Conservation (phyloP, 495 filamentous ascomycete genomes). For the Neurospora sp. region DNA sequence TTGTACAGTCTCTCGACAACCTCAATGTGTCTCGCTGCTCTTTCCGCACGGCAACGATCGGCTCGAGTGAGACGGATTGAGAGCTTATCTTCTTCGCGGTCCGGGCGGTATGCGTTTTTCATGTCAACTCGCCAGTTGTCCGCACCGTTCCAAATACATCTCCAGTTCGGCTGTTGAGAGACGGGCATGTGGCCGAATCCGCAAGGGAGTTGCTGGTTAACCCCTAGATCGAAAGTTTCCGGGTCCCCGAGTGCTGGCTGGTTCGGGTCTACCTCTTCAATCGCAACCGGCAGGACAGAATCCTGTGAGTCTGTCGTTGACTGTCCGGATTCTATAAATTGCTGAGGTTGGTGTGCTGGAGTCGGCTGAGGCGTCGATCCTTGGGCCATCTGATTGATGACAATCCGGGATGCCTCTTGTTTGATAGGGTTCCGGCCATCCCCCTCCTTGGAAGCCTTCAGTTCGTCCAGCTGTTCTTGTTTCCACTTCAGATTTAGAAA, state of each 20-base stretch:
- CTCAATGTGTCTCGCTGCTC: not conserved
- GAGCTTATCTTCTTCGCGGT: not conserved
- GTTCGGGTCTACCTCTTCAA: not conserved
- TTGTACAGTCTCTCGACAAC: not conserved
- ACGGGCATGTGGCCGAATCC: not conserved
- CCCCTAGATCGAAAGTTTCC: not conserved
- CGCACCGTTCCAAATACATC: not conserved
- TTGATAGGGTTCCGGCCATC: not conserved
- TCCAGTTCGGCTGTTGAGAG: not conserved
- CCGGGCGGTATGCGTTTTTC: not conserved
- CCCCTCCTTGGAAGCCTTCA: accelerated
- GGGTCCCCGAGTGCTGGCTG: not conserved
- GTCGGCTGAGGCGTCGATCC: not conserved
- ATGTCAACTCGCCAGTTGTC: not conserved
- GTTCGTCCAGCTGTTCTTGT: not conserved
- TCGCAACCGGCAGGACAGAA: accelerated
- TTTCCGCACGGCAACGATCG: not conserved
- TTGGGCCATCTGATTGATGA: not conserved
- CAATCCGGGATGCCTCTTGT: not conserved
- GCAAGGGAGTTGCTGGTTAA: not conserved
- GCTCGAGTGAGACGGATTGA: not conserved
- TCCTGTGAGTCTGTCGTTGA: not conserved
- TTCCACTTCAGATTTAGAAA: not conserved
- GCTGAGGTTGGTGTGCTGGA: not conserved
- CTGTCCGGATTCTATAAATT: not conserved